Evolutionary conservation across 805 yeast genomes (phyloP).

Genomic region (Yamadazyma takamatsuzukensis): DNA sequence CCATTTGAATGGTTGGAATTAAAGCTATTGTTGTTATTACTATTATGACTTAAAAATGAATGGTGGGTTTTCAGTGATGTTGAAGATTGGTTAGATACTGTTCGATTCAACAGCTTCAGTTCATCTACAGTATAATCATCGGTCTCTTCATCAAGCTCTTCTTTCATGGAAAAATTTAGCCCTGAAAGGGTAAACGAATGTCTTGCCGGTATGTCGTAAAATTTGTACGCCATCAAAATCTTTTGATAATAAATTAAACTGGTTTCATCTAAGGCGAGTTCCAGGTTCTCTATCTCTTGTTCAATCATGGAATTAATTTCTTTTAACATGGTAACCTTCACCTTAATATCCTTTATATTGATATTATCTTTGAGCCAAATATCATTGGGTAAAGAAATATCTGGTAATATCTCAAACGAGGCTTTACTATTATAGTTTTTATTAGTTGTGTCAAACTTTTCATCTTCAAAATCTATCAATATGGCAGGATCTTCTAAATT

Average conservation of each 20-base stretch:
- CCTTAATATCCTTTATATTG: conserved; percentile 24
- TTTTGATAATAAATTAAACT: conserved; percentile 27
- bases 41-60: conserved; percentile 10
- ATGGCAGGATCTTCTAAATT: conserved; percentile 8
- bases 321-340: conserved; percentile 27
- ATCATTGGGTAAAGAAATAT: conserved; percentile 31
- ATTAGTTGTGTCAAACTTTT: background rate
- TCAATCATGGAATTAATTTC: conserved; percentile 32
- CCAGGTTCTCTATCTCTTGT: conserved; percentile 11
- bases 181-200: background rate
- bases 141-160: conserved; percentile 17
- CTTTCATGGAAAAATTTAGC: conserved; percentile 8
- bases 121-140: conserved; percentile 10
- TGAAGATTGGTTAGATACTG: conserved; percentile 13
- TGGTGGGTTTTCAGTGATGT: conserved; percentile 10
- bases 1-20: background rate
- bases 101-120: conserved; percentile 8
- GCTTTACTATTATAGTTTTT: background rate
- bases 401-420: conserved; percentile 26
- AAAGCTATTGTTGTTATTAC: conserved; percentile 1
- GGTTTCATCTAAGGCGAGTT: conserved; percentile 20
- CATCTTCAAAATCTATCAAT: conserved; percentile 3
- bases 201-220: conserved; percentile 21
- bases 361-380: conserved; percentile 34
- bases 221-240: conserved; percentile 29